These are phyloP conservation scores for Ceratocystis harringtonii DNA, from an alignment of 2,329 filamentous ascomycete species.

Conservation along the genomic window DNA sequence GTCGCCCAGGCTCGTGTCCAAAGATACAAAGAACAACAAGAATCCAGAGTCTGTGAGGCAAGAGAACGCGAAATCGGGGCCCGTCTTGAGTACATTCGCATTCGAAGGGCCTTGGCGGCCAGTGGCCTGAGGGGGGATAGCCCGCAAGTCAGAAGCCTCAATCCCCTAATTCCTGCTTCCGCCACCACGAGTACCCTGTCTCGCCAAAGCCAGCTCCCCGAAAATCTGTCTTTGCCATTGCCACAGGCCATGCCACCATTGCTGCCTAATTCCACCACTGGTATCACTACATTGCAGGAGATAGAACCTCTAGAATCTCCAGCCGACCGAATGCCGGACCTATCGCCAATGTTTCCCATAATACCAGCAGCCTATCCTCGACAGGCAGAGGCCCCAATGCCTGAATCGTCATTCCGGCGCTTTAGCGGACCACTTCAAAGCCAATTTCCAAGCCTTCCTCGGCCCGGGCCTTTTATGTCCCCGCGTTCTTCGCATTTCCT, in stretches of 20 bases:
- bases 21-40: background rate
- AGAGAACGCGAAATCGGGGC: background rate
- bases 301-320: background rate
- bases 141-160: background rate
- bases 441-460: background rate
- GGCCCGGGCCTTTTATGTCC: background rate
- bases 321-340: background rate
- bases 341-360: background rate
- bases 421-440: background rate
- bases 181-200: background rate
- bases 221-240: background rate
- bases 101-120: background rate
- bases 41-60: background rate
- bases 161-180: background rate
- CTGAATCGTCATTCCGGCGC: background rate
- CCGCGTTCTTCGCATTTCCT: background rate
- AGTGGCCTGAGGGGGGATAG: background rate
- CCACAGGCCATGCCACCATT: background rate
- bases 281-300: background rate
- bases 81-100: background rate
- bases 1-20: background rate
- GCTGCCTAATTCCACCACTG: background rate
- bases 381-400: background rate
- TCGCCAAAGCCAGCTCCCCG: background rate
- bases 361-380: background rate